A percentile compares a stretch with the other conserved stretches of the same genome.
These are phyloP conservation scores for Globisporangium nagaii DNA, from an alignment of 352 stramenopile genomes.

Conservation along the genomic window DNA sequence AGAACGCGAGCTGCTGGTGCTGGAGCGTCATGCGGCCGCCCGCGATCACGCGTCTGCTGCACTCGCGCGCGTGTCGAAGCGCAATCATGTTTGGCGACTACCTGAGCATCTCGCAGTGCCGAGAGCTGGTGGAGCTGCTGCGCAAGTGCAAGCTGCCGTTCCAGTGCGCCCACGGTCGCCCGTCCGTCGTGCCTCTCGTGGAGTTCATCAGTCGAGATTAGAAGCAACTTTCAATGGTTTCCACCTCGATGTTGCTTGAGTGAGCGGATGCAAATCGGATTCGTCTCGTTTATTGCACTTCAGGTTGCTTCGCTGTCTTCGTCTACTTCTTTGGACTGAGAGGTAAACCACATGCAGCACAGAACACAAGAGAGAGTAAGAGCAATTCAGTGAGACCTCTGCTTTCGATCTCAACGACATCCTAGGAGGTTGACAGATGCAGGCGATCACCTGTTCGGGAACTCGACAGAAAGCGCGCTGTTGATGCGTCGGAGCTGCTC, in stretches of 20 bases:
- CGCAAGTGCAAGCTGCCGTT: slow-evolving; percentile 82
- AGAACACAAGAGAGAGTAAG: neutral
- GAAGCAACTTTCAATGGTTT: no score
- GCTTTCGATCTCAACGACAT: neutral
- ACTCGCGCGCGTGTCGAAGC: slow-evolving; percentile 87
- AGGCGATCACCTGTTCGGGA: slow-evolving; percentile 7
- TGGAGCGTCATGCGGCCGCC: slow-evolving; percentile 43
- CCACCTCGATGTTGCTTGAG: no score
- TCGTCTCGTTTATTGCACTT: neutral
- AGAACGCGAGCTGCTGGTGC: slow-evolving; percentile 13
- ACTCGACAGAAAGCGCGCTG: slow-evolving; percentile 37
- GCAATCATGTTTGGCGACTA: slow-evolving; percentile 92
- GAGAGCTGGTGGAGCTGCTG: slow-evolving; percentile 64
- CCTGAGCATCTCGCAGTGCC: slow-evolving; percentile 62
- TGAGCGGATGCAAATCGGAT: no score
- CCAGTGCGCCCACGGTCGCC: slow-evolving; percentile 87
- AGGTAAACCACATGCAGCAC: no score
- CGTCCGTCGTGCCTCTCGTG: slow-evolving; percentile 83
- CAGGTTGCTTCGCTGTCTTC: neutral
- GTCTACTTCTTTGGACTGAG: slow-evolving; percentile 19
- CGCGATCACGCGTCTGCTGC: slow-evolving; percentile 76
- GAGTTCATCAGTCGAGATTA: slow-evolving; percentile 34
- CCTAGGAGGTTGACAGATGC: neutral
- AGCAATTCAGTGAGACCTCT: neutral
- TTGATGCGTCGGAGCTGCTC: slow-evolving; percentile 64